phyloP scores from a whole-genome alignment of 2,329 filamentous ascomycete genomes.

The Colletotrichum lini region DNA sequence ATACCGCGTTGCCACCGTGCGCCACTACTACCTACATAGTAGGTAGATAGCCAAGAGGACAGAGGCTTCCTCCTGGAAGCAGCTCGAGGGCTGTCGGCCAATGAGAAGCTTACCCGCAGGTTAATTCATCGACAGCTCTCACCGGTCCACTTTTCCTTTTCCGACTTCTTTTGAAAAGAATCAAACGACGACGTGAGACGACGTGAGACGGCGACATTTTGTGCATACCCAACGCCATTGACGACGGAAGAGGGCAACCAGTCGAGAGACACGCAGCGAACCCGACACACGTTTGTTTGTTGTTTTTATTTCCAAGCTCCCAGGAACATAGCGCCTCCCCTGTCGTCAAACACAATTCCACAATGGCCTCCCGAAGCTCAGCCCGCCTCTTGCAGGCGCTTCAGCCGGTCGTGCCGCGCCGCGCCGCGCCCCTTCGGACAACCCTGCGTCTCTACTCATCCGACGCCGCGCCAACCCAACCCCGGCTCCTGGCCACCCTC shows the following conservation, averaged over 20 bases:
- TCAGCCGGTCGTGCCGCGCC: slow-evolving; percentile 42
- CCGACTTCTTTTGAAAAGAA: neutral
- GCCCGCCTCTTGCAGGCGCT: slow-evolving; percentile 45
- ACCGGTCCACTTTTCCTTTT: neutral
- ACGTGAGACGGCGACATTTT: neutral
- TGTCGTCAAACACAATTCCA: neutral
- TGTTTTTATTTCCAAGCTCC: neutral
- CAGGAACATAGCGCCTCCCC: neutral
- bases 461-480: slow-evolving; percentile 53
- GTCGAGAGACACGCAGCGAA: slow-evolving; percentile 17
- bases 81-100: slow-evolving; percentile 26
- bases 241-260: neutral
- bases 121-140: slow-evolving; percentile 13
- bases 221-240: neutral
- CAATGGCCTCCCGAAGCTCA: slow-evolving; percentile 47
- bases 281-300: neutral
- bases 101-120: slow-evolving; percentile 36
- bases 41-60: neutral
- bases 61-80: neutral
- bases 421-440: slow-evolving; percentile 31
- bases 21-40: neutral
- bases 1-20: slow-evolving; percentile 7
- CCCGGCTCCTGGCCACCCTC: slow-evolving; percentile 67
- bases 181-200: slow-evolving; percentile 3
- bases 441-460: slow-evolving; percentile 43